Percentiles rank a stretch among this genome's conserved stretches.
phyloP scores from a whole-genome alignment of 2,329 filamentous ascomycete genomes.

The Colletotrichum cuscutae region DNA sequence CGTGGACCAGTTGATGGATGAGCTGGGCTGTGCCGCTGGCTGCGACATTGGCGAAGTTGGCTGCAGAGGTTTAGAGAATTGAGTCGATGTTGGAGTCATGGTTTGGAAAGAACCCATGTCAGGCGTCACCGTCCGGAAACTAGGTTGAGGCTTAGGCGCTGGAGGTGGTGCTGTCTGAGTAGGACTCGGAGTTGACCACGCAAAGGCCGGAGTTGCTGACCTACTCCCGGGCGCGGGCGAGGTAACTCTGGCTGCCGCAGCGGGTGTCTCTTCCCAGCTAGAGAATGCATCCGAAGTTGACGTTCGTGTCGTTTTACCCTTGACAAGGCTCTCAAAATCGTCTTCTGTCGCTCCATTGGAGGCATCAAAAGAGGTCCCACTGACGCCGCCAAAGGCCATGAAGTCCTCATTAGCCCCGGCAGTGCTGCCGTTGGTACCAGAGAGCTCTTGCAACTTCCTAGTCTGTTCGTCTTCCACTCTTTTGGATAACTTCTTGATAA shows the following conservation, averaged over 20 bases:
- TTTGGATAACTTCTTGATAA: constrained; percentile 83
- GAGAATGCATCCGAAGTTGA: constrained; percentile 50
- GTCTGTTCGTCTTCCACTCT: constrained; percentile 90
- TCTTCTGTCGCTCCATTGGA: constrained; percentile 67
- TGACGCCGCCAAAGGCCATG: constrained; percentile 76
- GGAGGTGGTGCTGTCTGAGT: constrained; percentile 45
- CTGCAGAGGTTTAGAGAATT: constrained; percentile 71
- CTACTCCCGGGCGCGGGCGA: constrained; percentile 47
- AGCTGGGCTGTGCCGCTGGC: constrained; percentile 39
- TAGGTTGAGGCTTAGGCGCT: constrained; percentile 50
- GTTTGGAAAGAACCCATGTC: constrained; percentile 66
- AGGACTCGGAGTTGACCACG: constrained; percentile 71
- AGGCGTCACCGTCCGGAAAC: constrained; percentile 68
- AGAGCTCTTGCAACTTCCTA: constrained; percentile 87
- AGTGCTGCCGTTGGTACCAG: constrained; percentile 65
- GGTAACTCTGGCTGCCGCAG: constrained; percentile 45
- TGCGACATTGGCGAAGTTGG: constrained; percentile 45
- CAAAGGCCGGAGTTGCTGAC: constrained; percentile 61
- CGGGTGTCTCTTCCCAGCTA: constrained; percentile 60
- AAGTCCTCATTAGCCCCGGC: constrained; percentile 70
- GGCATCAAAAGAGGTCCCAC: constrained; percentile 66
- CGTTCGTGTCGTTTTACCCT: constrained; percentile 67
- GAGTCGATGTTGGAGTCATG: constrained; percentile 68
- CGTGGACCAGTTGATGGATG: constrained; percentile 64
- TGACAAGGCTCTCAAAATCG: constrained; percentile 91